Conservation (phyloP, 768 basidiomycete genomes). For the Pluteus cervinus region DNA sequence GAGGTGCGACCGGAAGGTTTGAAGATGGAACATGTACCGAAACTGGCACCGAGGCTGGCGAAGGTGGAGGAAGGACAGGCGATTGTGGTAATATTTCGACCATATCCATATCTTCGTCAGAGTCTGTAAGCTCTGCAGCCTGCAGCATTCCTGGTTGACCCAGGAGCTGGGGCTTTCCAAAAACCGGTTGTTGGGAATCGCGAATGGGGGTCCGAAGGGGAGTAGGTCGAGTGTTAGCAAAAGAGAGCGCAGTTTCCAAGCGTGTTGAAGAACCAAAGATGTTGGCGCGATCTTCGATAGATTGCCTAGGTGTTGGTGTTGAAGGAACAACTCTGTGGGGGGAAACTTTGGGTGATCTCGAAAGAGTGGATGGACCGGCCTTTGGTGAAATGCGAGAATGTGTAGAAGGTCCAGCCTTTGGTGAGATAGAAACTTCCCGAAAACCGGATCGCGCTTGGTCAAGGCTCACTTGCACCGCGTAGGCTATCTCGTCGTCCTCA, state of each 20-base stretch:
- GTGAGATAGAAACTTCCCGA: constrained; percentile 9
- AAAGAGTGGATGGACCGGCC: too few relatives aligned
- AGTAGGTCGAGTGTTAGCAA: constrained; percentile 8
- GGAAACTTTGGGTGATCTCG: constrained; percentile 3
- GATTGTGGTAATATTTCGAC: constrained; percentile 6
- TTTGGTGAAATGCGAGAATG: too few relatives aligned
- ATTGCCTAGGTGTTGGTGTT: constrained; percentile 1
- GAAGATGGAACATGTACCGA: not conserved
- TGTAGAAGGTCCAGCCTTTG: too few relatives aligned
- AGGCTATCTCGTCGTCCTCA: constrained; percentile 50
- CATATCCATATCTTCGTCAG: constrained; percentile 9
- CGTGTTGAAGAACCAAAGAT: constrained; percentile 12
- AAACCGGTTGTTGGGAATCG: constrained; percentile 2
- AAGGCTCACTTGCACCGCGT: constrained; percentile 60
- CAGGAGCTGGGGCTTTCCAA: constrained; percentile 5
- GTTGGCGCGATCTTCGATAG: constrained; percentile 13
- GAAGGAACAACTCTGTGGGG: too few relatives aligned
- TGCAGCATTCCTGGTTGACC: not conserved
- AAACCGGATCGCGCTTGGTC: constrained; percentile 21
- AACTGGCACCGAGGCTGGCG: not conserved
- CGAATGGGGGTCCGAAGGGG: constrained; percentile 2
- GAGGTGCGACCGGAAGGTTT: not conserved
- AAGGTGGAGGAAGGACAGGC: not conserved
- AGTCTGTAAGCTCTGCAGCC: constrained; percentile 4
- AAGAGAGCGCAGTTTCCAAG: constrained; percentile 10